These are phyloP conservation scores for Emmonsia crescens DNA, from an alignment of 2,329 filamentous ascomycete species.

Conservation along the genomic window DNA sequence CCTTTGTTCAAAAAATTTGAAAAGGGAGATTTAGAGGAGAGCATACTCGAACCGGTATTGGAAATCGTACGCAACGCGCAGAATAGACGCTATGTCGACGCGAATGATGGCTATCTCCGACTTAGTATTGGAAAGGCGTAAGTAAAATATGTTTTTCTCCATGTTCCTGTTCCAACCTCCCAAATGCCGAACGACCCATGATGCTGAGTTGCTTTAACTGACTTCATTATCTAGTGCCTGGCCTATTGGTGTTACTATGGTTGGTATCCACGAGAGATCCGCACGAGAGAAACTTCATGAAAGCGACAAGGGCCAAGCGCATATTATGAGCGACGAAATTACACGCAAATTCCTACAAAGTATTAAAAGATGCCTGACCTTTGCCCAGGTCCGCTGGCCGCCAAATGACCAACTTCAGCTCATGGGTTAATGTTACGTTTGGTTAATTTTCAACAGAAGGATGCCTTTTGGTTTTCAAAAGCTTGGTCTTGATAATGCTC, in stretches of 20 bases:
- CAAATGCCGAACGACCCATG: conserved; percentile 9
- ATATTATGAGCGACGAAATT: conserved; percentile 94
- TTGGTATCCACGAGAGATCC: conserved; percentile 95
- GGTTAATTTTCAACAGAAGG: neutral
- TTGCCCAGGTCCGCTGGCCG: conserved; percentile 93
- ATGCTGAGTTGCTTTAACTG: conserved; percentile 1
- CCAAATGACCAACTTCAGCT: conserved; percentile 84
- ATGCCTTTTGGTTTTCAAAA: neutral
- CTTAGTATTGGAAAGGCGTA: conserved; percentile 85
- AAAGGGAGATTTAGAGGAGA: conserved; percentile 64
- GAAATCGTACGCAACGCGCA: conserved; percentile 90
- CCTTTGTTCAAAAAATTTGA: conserved; percentile 88
- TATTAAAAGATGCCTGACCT: conserved; percentile 92
- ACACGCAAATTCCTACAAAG: conserved; percentile 95
- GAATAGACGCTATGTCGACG: conserved; percentile 83
- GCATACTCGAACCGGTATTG: conserved; percentile 68
- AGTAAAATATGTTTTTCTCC: conserved; percentile 15
- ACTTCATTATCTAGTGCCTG: conserved; percentile 52
- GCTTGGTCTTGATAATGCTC: neutral
- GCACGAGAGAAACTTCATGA: conserved; percentile 92
- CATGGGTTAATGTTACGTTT: conserved; percentile 58
- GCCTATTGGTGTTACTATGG: conserved; percentile 99
- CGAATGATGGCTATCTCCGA: conserved; percentile 87
- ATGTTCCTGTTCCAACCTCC: neutral
- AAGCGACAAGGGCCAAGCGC: conserved; percentile 62